These are phyloP conservation scores for Globisporangium uncinulatum DNA, from an alignment of 352 stramenopile species.

Conservation along the genomic window DNA sequence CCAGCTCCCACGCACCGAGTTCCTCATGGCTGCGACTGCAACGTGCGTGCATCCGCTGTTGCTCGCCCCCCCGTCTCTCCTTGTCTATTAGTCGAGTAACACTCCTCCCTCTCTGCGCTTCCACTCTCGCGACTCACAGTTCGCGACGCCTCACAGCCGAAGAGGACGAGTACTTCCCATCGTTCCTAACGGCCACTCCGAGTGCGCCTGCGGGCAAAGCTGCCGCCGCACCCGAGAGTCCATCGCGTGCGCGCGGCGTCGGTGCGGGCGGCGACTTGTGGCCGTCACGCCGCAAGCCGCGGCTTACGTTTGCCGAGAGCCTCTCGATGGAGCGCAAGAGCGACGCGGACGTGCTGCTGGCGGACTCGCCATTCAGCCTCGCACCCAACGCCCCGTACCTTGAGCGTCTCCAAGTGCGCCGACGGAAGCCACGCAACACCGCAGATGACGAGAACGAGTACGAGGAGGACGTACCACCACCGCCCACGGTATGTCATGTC, in stretches of 20 bases:
- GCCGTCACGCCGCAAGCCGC: conserved; percentile 23
- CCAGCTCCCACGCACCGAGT: too few relatives aligned
- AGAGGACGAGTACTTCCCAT: conserved; percentile 77
- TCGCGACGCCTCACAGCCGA: too few relatives aligned
- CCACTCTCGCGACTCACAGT: too few relatives aligned
- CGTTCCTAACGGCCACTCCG: conserved; percentile 52
- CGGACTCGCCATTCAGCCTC: conserved; percentile 66
- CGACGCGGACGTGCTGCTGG: conserved; percentile 32
- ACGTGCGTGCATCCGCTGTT: conserved; percentile 1
- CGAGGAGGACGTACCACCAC: conserved; percentile 50
- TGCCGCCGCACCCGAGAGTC: conserved; percentile 45
- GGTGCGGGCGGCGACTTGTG: conserved; percentile 20
- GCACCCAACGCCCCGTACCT: conserved; percentile 17
- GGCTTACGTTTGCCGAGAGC: conserved; percentile 62
- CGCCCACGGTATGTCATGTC: conserved; percentile 46
- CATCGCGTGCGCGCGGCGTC: conserved; percentile 21
- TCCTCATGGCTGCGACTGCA: conserved; percentile 5
- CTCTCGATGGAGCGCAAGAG: conserved; percentile 58
- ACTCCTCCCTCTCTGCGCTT: too few relatives aligned
- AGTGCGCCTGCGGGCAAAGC: conserved; percentile 33
- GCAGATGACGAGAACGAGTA: conserved; percentile 18
- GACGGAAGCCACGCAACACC: conserved; percentile 34
- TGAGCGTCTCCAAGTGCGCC: conserved; percentile 39
- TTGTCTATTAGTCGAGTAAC: too few relatives aligned
- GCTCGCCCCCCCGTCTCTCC: too few relatives aligned